Evolutionary conservation across 1,139 yeast genomes (phyloP), one percentile per base, ranked within the genome.

Genomic region (Dujonia santamariae): DNA sequence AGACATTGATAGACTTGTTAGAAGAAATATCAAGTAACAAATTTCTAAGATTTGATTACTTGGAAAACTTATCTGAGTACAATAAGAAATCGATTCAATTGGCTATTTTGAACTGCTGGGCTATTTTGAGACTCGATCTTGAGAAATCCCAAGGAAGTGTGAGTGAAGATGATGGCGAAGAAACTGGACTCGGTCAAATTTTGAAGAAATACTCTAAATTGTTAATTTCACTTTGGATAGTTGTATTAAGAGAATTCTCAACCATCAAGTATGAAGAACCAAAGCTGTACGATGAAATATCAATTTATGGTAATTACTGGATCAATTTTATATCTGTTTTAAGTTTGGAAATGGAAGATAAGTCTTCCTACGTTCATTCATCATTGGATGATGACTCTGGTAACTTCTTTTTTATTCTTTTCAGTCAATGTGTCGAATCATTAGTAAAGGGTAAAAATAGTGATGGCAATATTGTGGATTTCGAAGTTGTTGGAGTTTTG

Each of bases 31-130:
- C 79, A 0, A 59, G 70, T 0, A 63, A 61, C 34, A 69, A 67
- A 40, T 70, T 64, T 38, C 43, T 69, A 19, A 59, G 59, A 42
- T 70, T 69, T 48, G 70, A 63, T 7, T 67, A 56, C 41, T 57
- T 70, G 41, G 75, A 68, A 40, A 59, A 54, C 30, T 59, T 67
- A 63, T 64, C 72, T 6, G 76, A 70, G 41, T 61, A 53, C 41
- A 83, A 90, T 1, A 77, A 78, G 42, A 75, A 77, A 33, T 76
- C 81, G 40, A 71, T 87, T 31, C 80, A 80, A 43, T 61, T 87
- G 15, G 76, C 94, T 0, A 75, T 87, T 26, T 65, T 92, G 41
- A 82, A 87, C 42, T 80, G 96, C 24, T 92, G 98, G 97, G 96
- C 97, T 0, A 75, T 80, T 34, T 61, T 92, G 34, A 78, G 78